Evolutionary conservation across 176 grass and related monocot species (phyloP).

Genomic region (Oryza officinalis): DNA sequence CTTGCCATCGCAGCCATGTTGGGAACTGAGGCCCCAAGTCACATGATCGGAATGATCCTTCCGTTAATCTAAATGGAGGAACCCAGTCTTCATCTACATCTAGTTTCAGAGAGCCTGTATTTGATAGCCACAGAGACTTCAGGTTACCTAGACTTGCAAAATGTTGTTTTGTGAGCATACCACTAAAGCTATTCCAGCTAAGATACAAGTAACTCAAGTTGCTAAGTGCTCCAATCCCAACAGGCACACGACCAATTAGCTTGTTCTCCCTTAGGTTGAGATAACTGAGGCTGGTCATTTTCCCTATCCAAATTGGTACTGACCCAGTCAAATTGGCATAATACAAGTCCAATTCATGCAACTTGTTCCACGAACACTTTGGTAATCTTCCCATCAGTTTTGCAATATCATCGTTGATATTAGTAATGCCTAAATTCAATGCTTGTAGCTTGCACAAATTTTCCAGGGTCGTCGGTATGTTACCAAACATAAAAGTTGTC

Average conservation of each 20-base stretch:
- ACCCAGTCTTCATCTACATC: conserved; percentile 32
- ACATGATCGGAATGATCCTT: conserved; percentile 32
- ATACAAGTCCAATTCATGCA: neutral
- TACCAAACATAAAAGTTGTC: neutral
- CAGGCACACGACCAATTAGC: conserved; percentile 35
- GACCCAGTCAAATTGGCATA: conserved; percentile 31
- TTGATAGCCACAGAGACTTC: conserved; percentile 19
- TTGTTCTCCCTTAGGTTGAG: conserved; percentile 32
- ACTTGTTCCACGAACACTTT: neutral
- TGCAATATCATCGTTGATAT: neutral
- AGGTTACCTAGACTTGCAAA: conserved; percentile 28
- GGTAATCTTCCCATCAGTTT: neutral
- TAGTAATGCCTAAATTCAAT: neutral
- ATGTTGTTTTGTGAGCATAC: conserved; percentile 17
- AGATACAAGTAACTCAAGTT: conserved; percentile 32
- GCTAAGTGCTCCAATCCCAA: conserved; percentile 30
- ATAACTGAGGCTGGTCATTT: conserved; percentile 1
- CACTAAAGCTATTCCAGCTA: conserved; percentile 23
- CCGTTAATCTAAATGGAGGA: conserved; percentile 45
- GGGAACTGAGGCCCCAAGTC: conserved; percentile 47
- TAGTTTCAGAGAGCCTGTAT: conserved; percentile 24
- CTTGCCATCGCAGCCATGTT: conserved; percentile 51
- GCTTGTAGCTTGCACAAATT: conserved; percentile 24
- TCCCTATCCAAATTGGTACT: conserved; percentile 25
- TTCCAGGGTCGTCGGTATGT: neutral